Base-by-base conservation (phyloP, 2,329 filamentous ascomycete genomes). In the Talaromyces pinophilus region DNA sequence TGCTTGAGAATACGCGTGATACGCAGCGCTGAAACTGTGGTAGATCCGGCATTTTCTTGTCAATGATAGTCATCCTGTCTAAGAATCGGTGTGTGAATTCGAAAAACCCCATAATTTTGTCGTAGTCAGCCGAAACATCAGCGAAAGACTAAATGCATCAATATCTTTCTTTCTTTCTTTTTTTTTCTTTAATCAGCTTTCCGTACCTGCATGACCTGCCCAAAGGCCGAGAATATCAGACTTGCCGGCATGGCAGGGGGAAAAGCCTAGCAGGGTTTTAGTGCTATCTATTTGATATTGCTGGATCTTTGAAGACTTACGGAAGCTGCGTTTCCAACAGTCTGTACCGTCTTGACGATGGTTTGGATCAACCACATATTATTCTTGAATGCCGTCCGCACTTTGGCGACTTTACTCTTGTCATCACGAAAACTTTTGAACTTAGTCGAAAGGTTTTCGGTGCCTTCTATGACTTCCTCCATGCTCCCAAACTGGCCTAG, bases 201-300 rank as follows among this genome's bases (percentile, higher is more conserved):
- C n/a, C 28, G 35, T 62, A 62, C 59, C 59, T 62, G 40, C 59
- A 62, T 62, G 11, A 62, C 59, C 59, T 62, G 59, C n/a, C 59
- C 59, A 48, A 62, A 62, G 22, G 59, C 59, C 17, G 59, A 33
- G n/a, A 62, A 62, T 33, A 62, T 62, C 42, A 62, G 50, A 38
- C 30, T 62, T n/a, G 59, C 59, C 17, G 59, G 59, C 59, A 62
- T 62, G 1, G 59, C 59, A 3, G 59, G 59, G 2, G 59, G 59
- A 11, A 62, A 62, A 5, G 59, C 59, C 59, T 62, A 28, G 35
- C 8, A 8, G 13, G 7, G 2, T 7, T 25, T 62, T 35, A 62
- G 40, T 25, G 8, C 19, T 28, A 17, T 28, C 3, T 28, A 17
- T 5, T 8, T 33, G 30, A 35, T 46, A 2, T 17, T 48, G 7